Evolutionary conservation across 2,329 filamentous ascomycete genomes (phyloP), one percentile per base, ranked within the genome.

Genomic region (Gaeumannomyces sp.): DNA sequence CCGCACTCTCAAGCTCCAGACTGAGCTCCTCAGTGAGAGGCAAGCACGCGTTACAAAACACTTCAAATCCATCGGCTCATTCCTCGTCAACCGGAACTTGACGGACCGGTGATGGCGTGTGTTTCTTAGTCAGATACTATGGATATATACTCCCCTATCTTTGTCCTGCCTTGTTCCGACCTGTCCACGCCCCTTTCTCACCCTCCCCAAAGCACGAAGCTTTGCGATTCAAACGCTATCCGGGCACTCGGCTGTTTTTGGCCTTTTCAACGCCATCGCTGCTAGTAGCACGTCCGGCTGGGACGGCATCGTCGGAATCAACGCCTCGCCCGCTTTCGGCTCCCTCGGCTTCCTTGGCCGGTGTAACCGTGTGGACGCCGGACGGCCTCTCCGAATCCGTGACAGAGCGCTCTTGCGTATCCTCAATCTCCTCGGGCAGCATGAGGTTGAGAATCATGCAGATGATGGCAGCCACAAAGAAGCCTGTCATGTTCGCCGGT

Each of bases 381-480:
- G 27, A 35, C 14, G 35, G 45, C 19, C 22, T 53, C 45, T 53
- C 45, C 27, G 59, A 66, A 65, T 50, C 63, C 27, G 65, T 65
- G 35, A 66, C 61, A 22, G 38, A 59, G 65, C 62, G 67, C 29
- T 82, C 78, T 16, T 88, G 85, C 0, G 81, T 80, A 70, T 91
- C 89, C 70, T 92, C 91, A n/a, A 89, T 77, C 76, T 96, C 92
- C 71, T 91, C 88, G 0, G 88, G 85, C 22, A 96, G 77, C 0
- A 85, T 69, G 62, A 95, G 75, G 73, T 96, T 96, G 62, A 97
- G 80, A 28, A 91, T 75, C 72, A 95, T 81, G 62, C 86, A 86
- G 57, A 93, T 73, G 29, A 93, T 83, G 0, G 90, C 93, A 0
- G 90, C 89, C 27, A 96, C 81, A 0, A 89, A 88, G 67, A 90